A percentile compares a stretch with the other conserved stretches of the same genome.
Evolutionary conservation across 495 filamentous ascomycete species (phyloP).

Genomic region (Apiosordaria backusii): DNA sequence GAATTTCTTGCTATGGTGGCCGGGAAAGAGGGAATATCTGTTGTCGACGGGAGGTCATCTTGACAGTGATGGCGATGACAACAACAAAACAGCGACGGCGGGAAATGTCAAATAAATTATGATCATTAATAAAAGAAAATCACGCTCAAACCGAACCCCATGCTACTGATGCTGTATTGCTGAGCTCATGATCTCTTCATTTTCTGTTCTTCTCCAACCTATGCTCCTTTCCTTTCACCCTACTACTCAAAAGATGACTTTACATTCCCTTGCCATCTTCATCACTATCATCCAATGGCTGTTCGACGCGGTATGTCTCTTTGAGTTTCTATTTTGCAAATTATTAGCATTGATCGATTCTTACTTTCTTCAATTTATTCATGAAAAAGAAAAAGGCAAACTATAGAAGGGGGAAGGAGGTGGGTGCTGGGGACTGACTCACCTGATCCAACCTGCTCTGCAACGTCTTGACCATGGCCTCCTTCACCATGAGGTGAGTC

Average conservation of each 20-base stretch:
- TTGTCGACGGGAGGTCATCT: too few relatives aligned
- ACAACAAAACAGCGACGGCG: too few relatives aligned
- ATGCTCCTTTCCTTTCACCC: neutral
- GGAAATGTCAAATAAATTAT: too few relatives aligned
- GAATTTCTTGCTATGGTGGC: conserved; percentile 10
- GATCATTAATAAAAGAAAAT: too few relatives aligned
- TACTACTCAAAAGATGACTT: neutral
- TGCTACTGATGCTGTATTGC: too few relatives aligned
- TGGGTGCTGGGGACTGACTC: too few relatives aligned
- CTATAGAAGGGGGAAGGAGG: too few relatives aligned
- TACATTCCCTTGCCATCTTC: conserved; percentile 21
- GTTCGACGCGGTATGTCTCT: conserved; percentile 39
- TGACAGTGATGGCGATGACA: too few relatives aligned
- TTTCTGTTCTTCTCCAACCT: too few relatives aligned
- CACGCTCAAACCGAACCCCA: too few relatives aligned
- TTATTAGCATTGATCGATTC: neutral
- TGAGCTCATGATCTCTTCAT: too few relatives aligned
- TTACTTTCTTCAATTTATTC: too few relatives aligned
- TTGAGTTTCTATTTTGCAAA: conserved; percentile 36
- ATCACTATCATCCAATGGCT: conserved; percentile 42
- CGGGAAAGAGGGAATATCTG: neutral
- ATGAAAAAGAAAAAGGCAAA: neutral
- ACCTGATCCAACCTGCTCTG: conserved; percentile 58
- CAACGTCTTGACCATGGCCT: conserved; percentile 60
- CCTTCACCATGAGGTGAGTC: conserved; percentile 67